Conservation (phyloP, 176 grass and related monocot genomes). For the Avena atlantica region DNA sequence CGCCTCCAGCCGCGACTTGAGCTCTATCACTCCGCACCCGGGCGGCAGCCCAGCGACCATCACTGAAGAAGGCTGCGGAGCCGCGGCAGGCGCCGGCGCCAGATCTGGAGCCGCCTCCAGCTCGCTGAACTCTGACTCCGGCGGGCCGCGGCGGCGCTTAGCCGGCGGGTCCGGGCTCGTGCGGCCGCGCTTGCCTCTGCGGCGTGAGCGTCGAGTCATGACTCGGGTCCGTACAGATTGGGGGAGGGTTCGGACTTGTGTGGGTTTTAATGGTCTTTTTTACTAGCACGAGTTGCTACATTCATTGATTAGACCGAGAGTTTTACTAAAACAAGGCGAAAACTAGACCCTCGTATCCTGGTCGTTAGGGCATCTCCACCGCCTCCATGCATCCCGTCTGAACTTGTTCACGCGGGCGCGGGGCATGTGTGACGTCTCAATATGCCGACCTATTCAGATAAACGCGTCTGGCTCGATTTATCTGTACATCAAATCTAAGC, state of each 20-base stretch:
- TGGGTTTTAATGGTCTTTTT: not conserved
- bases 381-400: no score
- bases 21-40: slow-evolving; percentile 82
- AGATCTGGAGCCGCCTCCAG: not conserved
- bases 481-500: no score
- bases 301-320: no score
- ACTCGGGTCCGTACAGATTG: not conserved
- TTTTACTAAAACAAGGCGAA: no score
- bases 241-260: not conserved
- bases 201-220: slow-evolving; percentile 47
- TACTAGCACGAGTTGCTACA: no score
- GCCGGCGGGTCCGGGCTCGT: slow-evolving; percentile 38
- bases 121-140: slow-evolving; percentile 24
- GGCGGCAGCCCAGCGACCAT: slow-evolving; percentile 68
- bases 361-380: no score
- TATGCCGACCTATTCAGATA: no score
- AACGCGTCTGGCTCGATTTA: no score
- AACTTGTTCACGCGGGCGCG: no score
- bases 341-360: no score
- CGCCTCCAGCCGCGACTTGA: slow-evolving; percentile 77
- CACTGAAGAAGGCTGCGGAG: slow-evolving; percentile 42
- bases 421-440: no score
- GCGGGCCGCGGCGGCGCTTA: slow-evolving; percentile 51
- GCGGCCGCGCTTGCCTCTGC: slow-evolving; percentile 61
- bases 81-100: not conserved